phyloP scores from a whole-genome alignment of 140 eudicot species.

The Bidens hawaiensis region DNA sequence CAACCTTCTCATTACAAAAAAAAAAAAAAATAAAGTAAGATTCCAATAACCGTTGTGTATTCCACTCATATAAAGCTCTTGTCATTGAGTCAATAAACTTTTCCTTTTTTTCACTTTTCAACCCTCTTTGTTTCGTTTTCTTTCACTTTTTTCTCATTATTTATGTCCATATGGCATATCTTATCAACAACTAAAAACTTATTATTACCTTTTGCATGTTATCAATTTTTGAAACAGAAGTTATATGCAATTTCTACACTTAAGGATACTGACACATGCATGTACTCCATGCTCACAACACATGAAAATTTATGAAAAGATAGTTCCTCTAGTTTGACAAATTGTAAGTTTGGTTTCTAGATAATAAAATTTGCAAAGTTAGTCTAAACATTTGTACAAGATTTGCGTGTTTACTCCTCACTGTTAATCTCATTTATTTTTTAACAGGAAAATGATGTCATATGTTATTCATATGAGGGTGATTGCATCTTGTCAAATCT shows the following conservation, averaged over 20 bases:
- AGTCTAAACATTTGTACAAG: too few species aligned
- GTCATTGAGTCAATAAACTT: constrained; percentile 7
- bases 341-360: background rate
- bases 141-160: constrained; percentile 11
- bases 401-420: too few species aligned
- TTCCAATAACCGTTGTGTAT: constrained; percentile 2
- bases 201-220: constrained; percentile 11
- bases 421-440: too few species aligned
- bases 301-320: background rate
- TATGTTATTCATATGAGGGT: too few species aligned
- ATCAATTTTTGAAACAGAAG: background rate
- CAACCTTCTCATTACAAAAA: too few species aligned
- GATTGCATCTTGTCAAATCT: too few species aligned
- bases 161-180: constrained; percentile 15
- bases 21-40: background rate
- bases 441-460: too few species aligned
- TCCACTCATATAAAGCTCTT: constrained; percentile 22
- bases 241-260: constrained; percentile 15
- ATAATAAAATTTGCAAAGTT: too few species aligned
- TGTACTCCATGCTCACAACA: constrained; percentile 7
- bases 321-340: too few species aligned
- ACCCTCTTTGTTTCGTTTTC: constrained; percentile 18
- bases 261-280: constrained; percentile 12
- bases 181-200: background rate
- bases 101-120: constrained; percentile 4